Percentiles rank a stretch among this genome's conserved stretches.
These are phyloP conservation scores for Laburnicola sp. DNA, from an alignment of 2,329 filamentous ascomycete genomes.

Conservation along the genomic window DNA sequence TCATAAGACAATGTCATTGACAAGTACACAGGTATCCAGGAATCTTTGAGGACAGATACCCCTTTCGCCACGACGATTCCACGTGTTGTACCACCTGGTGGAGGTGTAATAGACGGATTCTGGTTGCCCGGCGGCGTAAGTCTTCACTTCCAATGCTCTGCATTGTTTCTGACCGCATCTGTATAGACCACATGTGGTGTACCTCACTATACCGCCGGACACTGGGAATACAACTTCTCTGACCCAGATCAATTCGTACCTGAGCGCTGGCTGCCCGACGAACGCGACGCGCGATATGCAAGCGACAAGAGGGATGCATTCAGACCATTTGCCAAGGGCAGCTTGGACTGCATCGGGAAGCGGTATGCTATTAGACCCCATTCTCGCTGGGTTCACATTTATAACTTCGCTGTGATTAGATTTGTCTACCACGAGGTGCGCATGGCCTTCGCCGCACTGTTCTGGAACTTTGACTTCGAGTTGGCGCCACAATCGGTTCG, in stretches of 20 bases:
- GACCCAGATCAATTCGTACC: conserved; percentile 24
- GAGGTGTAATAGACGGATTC: conserved; percentile 11
- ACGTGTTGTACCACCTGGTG: conserved; percentile 3
- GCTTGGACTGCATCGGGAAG: conserved; percentile 17
- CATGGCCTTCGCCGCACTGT: conserved; percentile 13
- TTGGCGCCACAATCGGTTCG: conserved; percentile 1
- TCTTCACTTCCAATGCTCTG: not conserved
- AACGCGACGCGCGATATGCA: conserved; percentile 16
- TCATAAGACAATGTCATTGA: conserved; percentile 8
- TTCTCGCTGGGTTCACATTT: too few species aligned
- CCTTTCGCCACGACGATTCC: conserved; percentile 11
- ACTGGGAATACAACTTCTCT: conserved; percentile 22
- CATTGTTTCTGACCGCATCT: not conserved
- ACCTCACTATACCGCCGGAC: conserved; percentile 20
- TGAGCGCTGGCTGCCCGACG: conserved; percentile 26
- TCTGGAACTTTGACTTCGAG: conserved; percentile 28
- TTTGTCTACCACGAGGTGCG: conserved; percentile 26
- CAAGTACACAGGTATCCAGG: conserved; percentile 17
- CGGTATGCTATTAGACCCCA: not conserved
- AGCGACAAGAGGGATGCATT: conserved; percentile 16
- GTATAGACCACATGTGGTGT: conserved; percentile 14
- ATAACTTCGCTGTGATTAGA: not conserved
- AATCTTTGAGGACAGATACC: conserved; percentile 16
- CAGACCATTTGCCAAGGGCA: conserved; percentile 17
- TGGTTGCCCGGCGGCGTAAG: conserved; percentile 14